Percentiles rank a stretch among this genome's conserved stretches.
phyloP scores from a whole-genome alignment of 805 yeast genomes.

The Kodamaea jinghongensis region DNA sequence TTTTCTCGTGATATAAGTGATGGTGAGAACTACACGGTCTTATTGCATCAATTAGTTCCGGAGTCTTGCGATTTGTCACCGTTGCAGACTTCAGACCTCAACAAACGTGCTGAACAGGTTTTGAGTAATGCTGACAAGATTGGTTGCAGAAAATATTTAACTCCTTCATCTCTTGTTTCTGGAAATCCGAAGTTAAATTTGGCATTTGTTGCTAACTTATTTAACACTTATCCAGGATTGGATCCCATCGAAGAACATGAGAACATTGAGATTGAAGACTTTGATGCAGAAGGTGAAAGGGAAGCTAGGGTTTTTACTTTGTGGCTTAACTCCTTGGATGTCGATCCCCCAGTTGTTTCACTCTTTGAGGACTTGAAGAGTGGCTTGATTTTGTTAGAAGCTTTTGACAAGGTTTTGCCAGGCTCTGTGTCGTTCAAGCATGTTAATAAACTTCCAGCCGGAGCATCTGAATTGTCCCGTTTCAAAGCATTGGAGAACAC shows the following conservation, averaged over 20 bases:
- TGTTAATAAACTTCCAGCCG: slow-evolving; percentile 79
- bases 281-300: slow-evolving; percentile 99
- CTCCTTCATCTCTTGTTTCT: slow-evolving; percentile 88
- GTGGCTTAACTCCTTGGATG: slow-evolving; percentile 96
- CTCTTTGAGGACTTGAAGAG: slow-evolving; percentile 94
- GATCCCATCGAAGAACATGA: slow-evolving; percentile 93
- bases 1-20: slow-evolving; percentile 87
- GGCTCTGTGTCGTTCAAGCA: slow-evolving; percentile 79
- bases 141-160: slow-evolving; percentile 90
- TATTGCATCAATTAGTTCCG: slow-evolving; percentile 86
- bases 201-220: slow-evolving; percentile 95
- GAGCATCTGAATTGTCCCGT: slow-evolving; percentile 74
- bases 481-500: slow-evolving; percentile 96
- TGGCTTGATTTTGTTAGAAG: slow-evolving; percentile 85
- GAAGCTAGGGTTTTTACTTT: slow-evolving; percentile 97
- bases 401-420: slow-evolving; percentile 93
- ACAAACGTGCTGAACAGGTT: slow-evolving; percentile 83
- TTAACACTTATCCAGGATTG: slow-evolving; percentile 94
- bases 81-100: slow-evolving; percentile 69
- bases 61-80: slow-evolving; percentile 79
- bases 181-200: slow-evolving; percentile 96
- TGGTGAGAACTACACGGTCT: slow-evolving; percentile 91
- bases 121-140: slow-evolving; percentile 84
- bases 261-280: slow-evolving; percentile 92
- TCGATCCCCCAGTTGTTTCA: slow-evolving; percentile 88